A percentile compares a stretch with the other conserved stretches of the same genome.
Conservation (phyloP, 192 early-diverging fungal genomes). For the Linnemannia exigua region DNA sequence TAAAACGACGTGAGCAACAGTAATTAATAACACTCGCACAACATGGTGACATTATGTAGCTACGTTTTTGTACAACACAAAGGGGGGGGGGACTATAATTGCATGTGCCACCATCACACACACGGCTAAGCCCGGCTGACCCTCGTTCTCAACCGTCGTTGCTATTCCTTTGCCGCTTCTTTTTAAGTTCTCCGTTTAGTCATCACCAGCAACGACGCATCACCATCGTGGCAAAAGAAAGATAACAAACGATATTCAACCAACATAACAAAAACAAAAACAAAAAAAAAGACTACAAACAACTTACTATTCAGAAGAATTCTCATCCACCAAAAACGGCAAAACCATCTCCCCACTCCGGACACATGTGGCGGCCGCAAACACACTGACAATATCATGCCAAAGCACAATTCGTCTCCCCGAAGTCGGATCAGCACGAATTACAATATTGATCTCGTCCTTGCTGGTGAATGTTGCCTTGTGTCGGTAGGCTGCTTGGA, state of each 20-base stretch:
- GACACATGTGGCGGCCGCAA: neutral
- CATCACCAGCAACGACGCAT: too few species aligned
- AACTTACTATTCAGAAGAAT: neutral
- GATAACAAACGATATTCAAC: too few species aligned
- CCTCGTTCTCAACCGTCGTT: too few species aligned
- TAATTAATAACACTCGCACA: neutral
- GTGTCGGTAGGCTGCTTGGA: neutral
- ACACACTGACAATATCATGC: neutral
- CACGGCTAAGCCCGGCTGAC: too few species aligned
- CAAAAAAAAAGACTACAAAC: neutral
- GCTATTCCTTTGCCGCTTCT: too few species aligned
- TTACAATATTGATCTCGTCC: slow-evolving; percentile 3
- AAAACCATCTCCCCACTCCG: neutral
- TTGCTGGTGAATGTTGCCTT: neutral
- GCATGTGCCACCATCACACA: too few species aligned
- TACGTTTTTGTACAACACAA: too few species aligned
- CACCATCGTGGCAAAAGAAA: too few species aligned
- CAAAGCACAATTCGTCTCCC: neutral
- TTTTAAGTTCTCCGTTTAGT: too few species aligned
- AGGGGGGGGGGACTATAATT: too few species aligned
- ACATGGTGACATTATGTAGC: neutral
- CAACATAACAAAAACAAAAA: neutral
- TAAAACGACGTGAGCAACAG: neutral
- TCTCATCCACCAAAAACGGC: neutral
- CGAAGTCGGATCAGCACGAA: neutral